Evolutionary conservation across 306 rosid genomes (phyloP).

Genomic region (Trifolium fragiferum): DNA sequence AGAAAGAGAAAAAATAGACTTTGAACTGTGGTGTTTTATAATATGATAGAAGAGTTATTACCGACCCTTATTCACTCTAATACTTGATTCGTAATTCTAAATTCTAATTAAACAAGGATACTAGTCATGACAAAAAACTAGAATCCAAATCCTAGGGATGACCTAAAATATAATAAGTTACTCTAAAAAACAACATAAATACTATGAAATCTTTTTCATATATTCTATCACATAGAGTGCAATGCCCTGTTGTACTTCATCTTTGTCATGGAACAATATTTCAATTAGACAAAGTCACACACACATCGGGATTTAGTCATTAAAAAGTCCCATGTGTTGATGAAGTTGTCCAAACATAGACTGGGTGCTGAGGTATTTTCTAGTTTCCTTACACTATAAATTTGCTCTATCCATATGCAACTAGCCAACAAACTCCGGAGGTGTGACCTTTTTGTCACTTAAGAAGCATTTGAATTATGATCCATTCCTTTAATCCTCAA

Average conservation of each 20-base stretch:
- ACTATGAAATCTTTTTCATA: neutral
- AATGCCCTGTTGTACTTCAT: constrained; percentile 15
- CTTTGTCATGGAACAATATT: constrained; percentile 7
- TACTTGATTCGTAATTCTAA: neutral
- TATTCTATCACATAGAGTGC: constrained; percentile 6
- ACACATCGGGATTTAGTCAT: constrained; percentile 4
- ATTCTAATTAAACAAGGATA: neutral
- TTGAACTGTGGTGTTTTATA: neutral
- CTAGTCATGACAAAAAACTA: neutral
- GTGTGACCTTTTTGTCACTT: neutral
- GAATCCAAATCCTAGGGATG: constrained; percentile 2
- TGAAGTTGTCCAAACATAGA: constrained; percentile 28
- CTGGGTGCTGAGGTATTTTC: constrained; percentile 7
- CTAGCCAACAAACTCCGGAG: constrained; percentile 19
- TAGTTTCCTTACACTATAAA: constrained; percentile 11
- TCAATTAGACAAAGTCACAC: constrained; percentile 13
- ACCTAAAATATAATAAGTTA: neutral
- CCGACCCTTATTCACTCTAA: neutral
- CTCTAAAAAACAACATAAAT: too few species aligned
- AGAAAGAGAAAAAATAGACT: neutral
- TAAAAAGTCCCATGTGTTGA: constrained; percentile 8
- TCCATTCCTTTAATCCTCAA: constrained; percentile 1
- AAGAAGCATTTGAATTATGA: constrained; percentile 29
- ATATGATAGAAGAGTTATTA: neutral
- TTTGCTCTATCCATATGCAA: neutral